A percentile compares a stretch with the other conserved stretches of the same genome.
Evolutionary conservation across 106 monocot species (phyloP).

Genomic region (Dendrobium nobile): DNA sequence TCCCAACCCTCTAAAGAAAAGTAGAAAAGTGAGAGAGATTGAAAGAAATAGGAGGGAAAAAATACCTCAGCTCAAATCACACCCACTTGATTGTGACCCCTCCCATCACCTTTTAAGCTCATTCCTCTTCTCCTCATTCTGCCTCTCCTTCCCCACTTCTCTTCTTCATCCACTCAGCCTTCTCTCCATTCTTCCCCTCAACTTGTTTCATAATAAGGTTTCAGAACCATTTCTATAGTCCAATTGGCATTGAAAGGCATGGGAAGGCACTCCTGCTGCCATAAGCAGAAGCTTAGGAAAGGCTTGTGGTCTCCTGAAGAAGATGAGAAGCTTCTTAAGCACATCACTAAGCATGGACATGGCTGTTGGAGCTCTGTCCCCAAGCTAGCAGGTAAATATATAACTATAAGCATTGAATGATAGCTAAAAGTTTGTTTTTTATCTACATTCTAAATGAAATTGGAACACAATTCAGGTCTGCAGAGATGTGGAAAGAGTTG

Average conservation of each 20-base stretch:
- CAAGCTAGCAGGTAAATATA: constrained; percentile 20
- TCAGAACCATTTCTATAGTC: too few species aligned
- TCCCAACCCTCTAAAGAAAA: constrained; percentile 14
- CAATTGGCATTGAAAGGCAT: constrained; percentile 9
- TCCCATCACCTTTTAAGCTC: constrained; percentile 3
- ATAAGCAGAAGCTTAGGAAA: constrained; percentile 41
- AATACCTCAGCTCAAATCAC: constrained; percentile 33
- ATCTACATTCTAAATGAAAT: neutral
- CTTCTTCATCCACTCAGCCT: neutral
- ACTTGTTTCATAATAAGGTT: neutral
- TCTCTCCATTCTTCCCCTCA: neutral
- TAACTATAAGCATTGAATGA: neutral
- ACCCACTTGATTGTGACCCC: constrained; percentile 31
- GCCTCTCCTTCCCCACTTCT: neutral
- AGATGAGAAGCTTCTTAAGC: constrained; percentile 35
- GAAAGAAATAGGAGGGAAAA: neutral
- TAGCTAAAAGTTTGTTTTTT: neutral
- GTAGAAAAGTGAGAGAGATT: neutral
- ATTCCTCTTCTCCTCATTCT: neutral
- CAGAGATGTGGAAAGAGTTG: constrained; percentile 98
- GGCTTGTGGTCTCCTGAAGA: constrained; percentile 45
- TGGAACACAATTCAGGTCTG: constrained; percentile 35
- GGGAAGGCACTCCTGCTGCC: constrained; percentile 33
- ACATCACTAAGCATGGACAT: constrained; percentile 31
- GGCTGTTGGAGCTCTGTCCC: constrained; percentile 45